Evolutionary conservation across 78 protist genomes (phyloP).

Genomic region (slime mould (Dictyostelium discoideum)): dicty_2.7 NC_007089.4:4780001-4780500

Average conservation of each 20-base stretch:
- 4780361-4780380: constrained; percentile 81
- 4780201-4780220: constrained; percentile 53
- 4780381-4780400: constrained; percentile 86
- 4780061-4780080: neutral
- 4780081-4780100: neutral
- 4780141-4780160: neutral
- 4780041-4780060: neutral
- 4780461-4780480: constrained; percentile 54
- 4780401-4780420: constrained; percentile 80
- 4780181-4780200: constrained; percentile 79
- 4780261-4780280: constrained; percentile 80
- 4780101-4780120: neutral
- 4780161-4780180: neutral
- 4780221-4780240: constrained; percentile 60
- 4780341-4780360: constrained; percentile 69
- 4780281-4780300: constrained; percentile 73
- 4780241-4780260: constrained; percentile 76
- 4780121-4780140: neutral
- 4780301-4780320: constrained; percentile 58
- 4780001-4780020: neutral
- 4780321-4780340: constrained; percentile 44
- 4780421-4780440: constrained; percentile 83
- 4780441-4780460: constrained; percentile 68
- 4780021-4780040: neutral
- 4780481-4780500: constrained; percentile 71